These are phyloP conservation scores for Fusarium guadeloupense DNA, from an alignment of 2,329 filamentous ascomycete species.

Conservation along the genomic window DNA sequence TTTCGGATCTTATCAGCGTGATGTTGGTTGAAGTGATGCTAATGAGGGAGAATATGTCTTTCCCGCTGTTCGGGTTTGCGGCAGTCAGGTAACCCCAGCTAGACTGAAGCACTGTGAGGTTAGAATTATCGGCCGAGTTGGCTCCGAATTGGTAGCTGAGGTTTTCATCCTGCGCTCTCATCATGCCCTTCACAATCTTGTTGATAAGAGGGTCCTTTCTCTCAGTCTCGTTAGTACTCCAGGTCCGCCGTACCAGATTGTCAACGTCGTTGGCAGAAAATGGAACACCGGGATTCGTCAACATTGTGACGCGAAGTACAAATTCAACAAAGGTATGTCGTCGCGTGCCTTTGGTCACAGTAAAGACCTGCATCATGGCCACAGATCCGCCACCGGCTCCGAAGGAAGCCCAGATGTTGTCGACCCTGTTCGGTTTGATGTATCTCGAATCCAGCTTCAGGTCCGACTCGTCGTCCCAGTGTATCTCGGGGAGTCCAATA, in stretches of 20 bases:
- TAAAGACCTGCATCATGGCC: slow-evolving; percentile 28
- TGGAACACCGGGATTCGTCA: background rate
- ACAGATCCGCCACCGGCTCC: slow-evolving; percentile 26
- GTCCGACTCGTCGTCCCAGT: slow-evolving; percentile 21
- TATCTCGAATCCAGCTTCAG: slow-evolving; percentile 12
- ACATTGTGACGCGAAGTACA: slow-evolving; percentile 13
- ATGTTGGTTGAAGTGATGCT: slow-evolving; percentile 26
- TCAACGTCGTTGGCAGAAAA: slow-evolving; percentile 1
- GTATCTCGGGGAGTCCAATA: slow-evolving; percentile 19
- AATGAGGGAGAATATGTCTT: background rate
- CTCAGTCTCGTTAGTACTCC: slow-evolving; percentile 15
- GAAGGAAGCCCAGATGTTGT: slow-evolving; percentile 28
- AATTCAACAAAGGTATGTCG: slow-evolving; percentile 22
- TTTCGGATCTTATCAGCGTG: slow-evolving; percentile 25
- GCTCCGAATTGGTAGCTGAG: slow-evolving; percentile 17
- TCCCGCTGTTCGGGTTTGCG: accelerated
- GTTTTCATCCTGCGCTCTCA: slow-evolving; percentile 7
- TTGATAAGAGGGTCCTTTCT: background rate
- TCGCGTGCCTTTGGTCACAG: slow-evolving; percentile 13
- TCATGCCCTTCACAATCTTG: slow-evolving; percentile 11
- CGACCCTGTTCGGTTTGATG: slow-evolving; percentile 11
- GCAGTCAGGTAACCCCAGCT: slow-evolving; percentile 5
- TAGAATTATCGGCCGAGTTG: background rate
- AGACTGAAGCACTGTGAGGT: slow-evolving; percentile 7
- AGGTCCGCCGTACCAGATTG: slow-evolving; percentile 13